These are phyloP conservation scores for Wickerhamiella infanticola DNA, from an alignment of 1,139 yeast genomes.

Conservation along the genomic window DNA sequence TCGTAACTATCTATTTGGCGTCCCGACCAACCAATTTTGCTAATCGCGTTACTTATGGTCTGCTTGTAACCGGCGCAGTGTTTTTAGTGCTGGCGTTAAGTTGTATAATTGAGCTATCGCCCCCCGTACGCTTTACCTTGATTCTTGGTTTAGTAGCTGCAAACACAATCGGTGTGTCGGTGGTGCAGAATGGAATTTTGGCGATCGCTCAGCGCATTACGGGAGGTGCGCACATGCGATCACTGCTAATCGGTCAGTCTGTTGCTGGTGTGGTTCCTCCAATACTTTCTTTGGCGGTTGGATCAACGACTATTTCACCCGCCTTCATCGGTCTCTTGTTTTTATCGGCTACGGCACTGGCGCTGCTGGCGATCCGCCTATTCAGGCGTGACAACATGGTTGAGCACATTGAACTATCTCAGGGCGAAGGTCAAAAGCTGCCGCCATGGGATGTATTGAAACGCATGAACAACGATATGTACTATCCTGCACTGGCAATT, in stretches of 20 bases:
- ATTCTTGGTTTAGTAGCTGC: slow-evolving; percentile 29
- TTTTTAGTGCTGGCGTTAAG: slow-evolving; percentile 31
- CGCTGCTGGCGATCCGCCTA: slow-evolving; percentile 28
- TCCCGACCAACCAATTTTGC: slow-evolving; percentile 55
- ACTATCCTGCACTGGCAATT: slow-evolving; percentile 50
- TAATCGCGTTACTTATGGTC: slow-evolving; percentile 43
- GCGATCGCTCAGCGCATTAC: slow-evolving; percentile 73
- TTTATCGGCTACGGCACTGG: slow-evolving; percentile 50
- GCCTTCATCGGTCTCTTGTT: slow-evolving; percentile 42
- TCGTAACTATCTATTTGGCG: slow-evolving; percentile 49
- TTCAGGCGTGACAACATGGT: not conserved
- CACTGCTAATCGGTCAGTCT: slow-evolving; percentile 89
- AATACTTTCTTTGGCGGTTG: slow-evolving; percentile 40
- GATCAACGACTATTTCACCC: slow-evolving; percentile 17
- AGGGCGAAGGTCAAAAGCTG: slow-evolving; percentile 5
- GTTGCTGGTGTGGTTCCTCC: slow-evolving; percentile 87
- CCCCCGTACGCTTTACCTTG: slow-evolving; percentile 35
- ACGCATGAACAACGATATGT: slow-evolving; percentile 42
- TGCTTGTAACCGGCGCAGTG: slow-evolving; percentile 38
- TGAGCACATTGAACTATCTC: slow-evolving; percentile 9
- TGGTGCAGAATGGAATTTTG: slow-evolving; percentile 83
- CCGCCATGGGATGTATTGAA: slow-evolving; percentile 29
- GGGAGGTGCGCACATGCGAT: slow-evolving; percentile 73
- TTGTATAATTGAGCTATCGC: slow-evolving; percentile 26
- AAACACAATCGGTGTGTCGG: slow-evolving; percentile 36